Evolutionary conservation across 1,139 yeast genomes (phyloP).

Genomic region (Pichia sp.): DNA sequence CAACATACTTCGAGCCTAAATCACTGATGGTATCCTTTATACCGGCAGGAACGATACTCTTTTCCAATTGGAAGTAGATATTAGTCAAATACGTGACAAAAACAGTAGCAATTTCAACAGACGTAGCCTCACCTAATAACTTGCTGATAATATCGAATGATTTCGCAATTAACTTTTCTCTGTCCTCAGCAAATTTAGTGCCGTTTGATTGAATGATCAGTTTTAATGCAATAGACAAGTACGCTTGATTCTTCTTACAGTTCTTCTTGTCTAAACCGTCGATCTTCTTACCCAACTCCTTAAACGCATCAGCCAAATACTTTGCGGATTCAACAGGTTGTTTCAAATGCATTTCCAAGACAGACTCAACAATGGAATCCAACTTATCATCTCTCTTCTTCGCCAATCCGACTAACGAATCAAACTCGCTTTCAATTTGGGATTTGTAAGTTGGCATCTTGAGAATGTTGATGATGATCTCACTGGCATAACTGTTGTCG

Average conservation of each 20-base stretch:
- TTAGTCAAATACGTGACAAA: constrained; percentile 8
- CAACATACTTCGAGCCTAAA: constrained; percentile 8
- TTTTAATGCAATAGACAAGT: constrained; percentile 2
- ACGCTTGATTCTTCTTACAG: neutral
- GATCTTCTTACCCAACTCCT: neutral
- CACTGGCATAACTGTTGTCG: constrained; percentile 13
- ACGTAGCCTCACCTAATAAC: neutral
- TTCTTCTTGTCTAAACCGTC: neutral
- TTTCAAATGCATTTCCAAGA: constrained; percentile 19
- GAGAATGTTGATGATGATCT: constrained; percentile 38
- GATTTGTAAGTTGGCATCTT: constrained; percentile 52
- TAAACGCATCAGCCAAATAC: constrained; percentile 7
- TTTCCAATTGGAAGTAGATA: constrained; percentile 2
- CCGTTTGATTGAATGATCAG: constrained; percentile 1
- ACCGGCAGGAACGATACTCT: neutral
- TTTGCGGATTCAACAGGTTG: constrained; percentile 16
- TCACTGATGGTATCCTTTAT: constrained; percentile 13
- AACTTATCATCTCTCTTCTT: constrained; percentile 9
- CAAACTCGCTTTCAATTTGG: constrained; percentile 43
- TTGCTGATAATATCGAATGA: neutral
- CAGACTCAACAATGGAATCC: constrained; percentile 19
- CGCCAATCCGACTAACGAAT: constrained; percentile 30
- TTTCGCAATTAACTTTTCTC: neutral
- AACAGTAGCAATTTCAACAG: constrained; percentile 4
- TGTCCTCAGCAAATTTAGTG: neutral